phyloP scores from a whole-genome alignment of 306 rosid genomes.

The Fragaria vesca region DNA sequence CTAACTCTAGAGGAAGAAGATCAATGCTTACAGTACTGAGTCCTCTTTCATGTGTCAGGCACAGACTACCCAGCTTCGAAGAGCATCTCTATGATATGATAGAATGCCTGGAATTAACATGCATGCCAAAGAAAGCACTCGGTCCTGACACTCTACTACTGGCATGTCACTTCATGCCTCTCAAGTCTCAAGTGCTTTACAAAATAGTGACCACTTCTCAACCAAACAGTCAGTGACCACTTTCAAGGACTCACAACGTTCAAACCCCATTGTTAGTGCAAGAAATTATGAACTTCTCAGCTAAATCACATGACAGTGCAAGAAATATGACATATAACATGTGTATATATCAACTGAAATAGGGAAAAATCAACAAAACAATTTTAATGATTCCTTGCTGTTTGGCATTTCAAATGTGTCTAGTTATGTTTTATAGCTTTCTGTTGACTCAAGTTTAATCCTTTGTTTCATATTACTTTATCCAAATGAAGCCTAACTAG shows the following conservation, averaged over 20 bases:
- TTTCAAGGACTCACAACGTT: background rate
- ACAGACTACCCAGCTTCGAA: background rate
- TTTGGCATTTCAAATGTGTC: background rate
- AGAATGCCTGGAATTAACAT: background rate
- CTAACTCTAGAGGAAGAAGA: background rate
- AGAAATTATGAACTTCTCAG: background rate
- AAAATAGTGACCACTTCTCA: conserved; percentile 10
- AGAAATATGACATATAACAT: background rate
- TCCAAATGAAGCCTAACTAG: background rate
- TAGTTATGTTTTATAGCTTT: background rate
- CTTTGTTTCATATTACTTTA: background rate
- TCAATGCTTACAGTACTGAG: background rate
- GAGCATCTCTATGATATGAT: conserved; percentile 8
- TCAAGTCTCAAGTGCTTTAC: conserved; percentile 16
- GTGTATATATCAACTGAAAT: background rate
- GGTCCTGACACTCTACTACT: background rate
- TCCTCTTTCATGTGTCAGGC: background rate
- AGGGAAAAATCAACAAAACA: background rate
- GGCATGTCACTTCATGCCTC: background rate
- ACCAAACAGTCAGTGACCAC: conserved; percentile 6
- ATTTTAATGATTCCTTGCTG: background rate
- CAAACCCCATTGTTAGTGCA: background rate
- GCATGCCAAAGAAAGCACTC: background rate
- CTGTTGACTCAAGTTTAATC: background rate
- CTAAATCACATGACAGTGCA: background rate